Evolutionary conservation across 1,284 basidiomycete genomes (phyloP).

Genomic region (Malassezia restricta): DNA sequence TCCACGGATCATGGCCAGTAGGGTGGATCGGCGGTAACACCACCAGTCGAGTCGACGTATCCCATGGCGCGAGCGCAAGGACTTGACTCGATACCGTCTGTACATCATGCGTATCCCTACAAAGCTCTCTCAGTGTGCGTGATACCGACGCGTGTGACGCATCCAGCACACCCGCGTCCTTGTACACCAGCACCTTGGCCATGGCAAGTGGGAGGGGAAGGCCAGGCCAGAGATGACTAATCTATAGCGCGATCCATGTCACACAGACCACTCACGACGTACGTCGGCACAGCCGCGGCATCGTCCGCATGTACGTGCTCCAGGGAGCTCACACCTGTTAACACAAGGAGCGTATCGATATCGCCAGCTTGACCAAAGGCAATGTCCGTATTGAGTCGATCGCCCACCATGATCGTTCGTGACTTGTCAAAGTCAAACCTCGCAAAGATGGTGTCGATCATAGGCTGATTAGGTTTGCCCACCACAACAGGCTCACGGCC

Average conservation of each 20-base stretch:
- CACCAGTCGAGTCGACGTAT: neutral
- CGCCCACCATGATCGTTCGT: slow-evolving; percentile 85
- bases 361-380: slow-evolving; percentile 76
- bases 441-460: slow-evolving; percentile 91
- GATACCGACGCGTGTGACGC: neutral
- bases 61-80: slow-evolving; percentile 8
- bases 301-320: slow-evolving; percentile 52
- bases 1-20: neutral
- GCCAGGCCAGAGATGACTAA: neutral
- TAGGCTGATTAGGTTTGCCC: slow-evolving; percentile 80
- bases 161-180: neutral
- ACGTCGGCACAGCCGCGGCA: slow-evolving; percentile 38
- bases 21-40: neutral
- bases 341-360: slow-evolving; percentile 72
- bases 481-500: slow-evolving; percentile 60
- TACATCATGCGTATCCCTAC: slow-evolving; percentile 1
- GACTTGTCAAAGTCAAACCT: slow-evolving; percentile 58
- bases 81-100: neutral
- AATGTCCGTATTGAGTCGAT: slow-evolving; percentile 88
- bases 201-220: neutral
- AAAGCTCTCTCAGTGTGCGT: neutral
- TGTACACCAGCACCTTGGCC: slow-evolving; percentile 11
- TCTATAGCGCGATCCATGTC: slow-evolving; percentile 25
- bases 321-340: slow-evolving; percentile 58
- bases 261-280: slow-evolving; percentile 33